phyloP scores from a whole-genome alignment of 768 basidiomycete species.

The Kwoniella sp. region DNA sequence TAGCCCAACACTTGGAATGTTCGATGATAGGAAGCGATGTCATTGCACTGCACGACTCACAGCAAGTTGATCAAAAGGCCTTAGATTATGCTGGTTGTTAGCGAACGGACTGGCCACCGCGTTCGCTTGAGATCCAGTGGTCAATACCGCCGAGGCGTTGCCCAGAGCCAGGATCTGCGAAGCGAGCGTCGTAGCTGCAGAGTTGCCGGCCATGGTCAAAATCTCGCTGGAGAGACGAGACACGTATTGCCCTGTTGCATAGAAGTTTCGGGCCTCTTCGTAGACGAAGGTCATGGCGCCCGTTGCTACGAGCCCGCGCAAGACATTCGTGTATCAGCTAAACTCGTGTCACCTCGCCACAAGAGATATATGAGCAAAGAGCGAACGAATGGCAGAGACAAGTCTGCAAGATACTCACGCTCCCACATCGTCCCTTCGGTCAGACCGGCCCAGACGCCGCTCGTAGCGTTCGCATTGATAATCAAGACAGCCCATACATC shows the following conservation, averaged over 20 bases:
- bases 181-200: constrained; percentile 33
- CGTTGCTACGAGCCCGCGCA: constrained; percentile 22
- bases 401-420: constrained; percentile 31
- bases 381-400: not conserved
- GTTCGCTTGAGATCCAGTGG: constrained; percentile 22
- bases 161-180: constrained; percentile 28
- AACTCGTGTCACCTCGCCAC: no score
- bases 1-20: not conserved
- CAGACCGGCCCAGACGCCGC: constrained; percentile 42
- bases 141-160: constrained; percentile 31
- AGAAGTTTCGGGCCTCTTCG: constrained; percentile 52
- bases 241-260: constrained; percentile 48
- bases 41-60: no score
- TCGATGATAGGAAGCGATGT: not conserved
- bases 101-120: constrained; percentile 42
- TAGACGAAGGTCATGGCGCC: constrained; percentile 49
- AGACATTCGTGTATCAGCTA: not conserved
- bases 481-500: constrained; percentile 50
- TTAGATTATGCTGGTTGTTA: constrained; percentile 46
- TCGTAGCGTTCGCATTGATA: constrained; percentile 53
- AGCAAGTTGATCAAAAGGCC: constrained; percentile 52
- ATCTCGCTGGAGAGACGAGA: constrained; percentile 30
- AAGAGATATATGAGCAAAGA: no score
- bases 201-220: constrained; percentile 31
- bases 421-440: constrained; percentile 38